Percentiles rank a stretch among this genome's conserved stretches.
Conservation (phyloP, 2,329 filamentous ascomycete genomes). For the Helicocarpus griseus region DNA sequence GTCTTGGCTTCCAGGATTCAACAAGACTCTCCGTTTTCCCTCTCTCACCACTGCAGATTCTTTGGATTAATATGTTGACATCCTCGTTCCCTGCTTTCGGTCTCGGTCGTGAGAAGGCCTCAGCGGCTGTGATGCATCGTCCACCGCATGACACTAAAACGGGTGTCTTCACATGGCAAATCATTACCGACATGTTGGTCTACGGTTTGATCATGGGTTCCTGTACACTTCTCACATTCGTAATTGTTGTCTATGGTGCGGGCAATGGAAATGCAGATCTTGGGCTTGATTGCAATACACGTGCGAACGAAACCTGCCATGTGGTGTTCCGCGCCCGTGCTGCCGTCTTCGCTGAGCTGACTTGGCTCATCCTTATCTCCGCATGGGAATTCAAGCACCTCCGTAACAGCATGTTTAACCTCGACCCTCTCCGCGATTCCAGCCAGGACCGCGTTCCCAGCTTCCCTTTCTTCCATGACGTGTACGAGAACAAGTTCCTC, state of each 20-base stretch:
- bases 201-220: constrained; percentile 44
- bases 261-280: constrained; percentile 29
- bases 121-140: constrained; percentile 44
- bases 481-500: constrained; percentile 41
- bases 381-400: constrained; percentile 48
- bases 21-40: constrained; percentile 48
- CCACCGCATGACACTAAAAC: constrained; percentile 44
- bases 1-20: constrained; percentile 48
- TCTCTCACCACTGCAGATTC: constrained; percentile 48
- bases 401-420: constrained; percentile 47
- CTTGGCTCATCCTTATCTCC: constrained; percentile 47
- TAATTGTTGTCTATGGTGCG: constrained; percentile 41
- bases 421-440: constrained; percentile 28
- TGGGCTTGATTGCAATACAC: constrained; percentile 14
- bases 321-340: constrained; percentile 40
- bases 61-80: constrained; percentile 57
- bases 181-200: constrained; percentile 45
- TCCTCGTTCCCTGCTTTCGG: constrained; percentile 51
- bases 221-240: constrained; percentile 41
- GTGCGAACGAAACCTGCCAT: constrained; percentile 9
- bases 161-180: constrained; percentile 44
- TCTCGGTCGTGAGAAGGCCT: constrained; percentile 47
- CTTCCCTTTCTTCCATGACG: constrained; percentile 32
- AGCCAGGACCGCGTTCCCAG: constrained; percentile 17
- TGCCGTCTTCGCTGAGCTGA: constrained; percentile 48